Evolutionary conservation across 2,329 filamentous ascomycete genomes (phyloP).

Genomic region (Aureobasidium pullulans): DNA sequence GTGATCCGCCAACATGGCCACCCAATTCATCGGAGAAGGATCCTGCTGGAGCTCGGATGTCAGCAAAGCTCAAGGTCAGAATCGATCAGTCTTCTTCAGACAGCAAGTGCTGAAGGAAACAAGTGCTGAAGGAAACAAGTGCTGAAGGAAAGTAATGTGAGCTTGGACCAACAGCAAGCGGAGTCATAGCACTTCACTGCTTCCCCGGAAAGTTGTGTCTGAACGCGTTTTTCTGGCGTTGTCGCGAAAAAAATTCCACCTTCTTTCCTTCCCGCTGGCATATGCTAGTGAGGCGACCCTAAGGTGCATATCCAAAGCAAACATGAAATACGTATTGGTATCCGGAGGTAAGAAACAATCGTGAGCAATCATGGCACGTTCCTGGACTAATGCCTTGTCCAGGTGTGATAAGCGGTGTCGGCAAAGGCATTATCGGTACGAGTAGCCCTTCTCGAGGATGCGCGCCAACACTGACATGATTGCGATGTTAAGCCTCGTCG

Average conservation of each 20-base stretch:
- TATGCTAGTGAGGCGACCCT: slow-evolving; percentile 32
- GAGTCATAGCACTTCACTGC: neutral
- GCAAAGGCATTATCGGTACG: slow-evolving; percentile 62
- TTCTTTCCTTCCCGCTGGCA: slow-evolving; percentile 37
- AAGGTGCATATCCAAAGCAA: slow-evolving; percentile 31
- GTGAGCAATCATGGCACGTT: neutral
- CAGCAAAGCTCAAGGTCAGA: too few species aligned
- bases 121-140: too few species aligned
- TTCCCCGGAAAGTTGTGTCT: neutral
- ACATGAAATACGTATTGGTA: slow-evolving; percentile 76
- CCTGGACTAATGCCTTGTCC: slow-evolving; percentile 6
- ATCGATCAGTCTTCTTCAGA: too few species aligned
- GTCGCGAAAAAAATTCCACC: slow-evolving; percentile 14
- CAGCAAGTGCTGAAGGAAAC: too few species aligned
- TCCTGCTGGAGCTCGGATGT: too few species aligned
- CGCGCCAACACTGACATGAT: slow-evolving; percentile 18
- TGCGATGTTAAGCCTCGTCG: slow-evolving; percentile 52
- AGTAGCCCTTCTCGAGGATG: slow-evolving; percentile 6
- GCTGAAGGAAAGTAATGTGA: too few species aligned
- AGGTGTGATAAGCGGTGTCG: slow-evolving; percentile 53
- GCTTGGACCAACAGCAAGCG: neutral
- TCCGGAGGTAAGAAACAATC: slow-evolving; percentile 56
- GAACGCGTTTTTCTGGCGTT: slow-evolving; percentile 14
- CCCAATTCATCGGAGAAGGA: too few species aligned
- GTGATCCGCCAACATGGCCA: too few species aligned